A percentile compares a stretch with the other conserved stretches of the same genome.
These are phyloP conservation scores for Arabidopsis lyrata DNA, from an alignment of 441 rosid genomes.

Conservation along the genomic window DNA sequence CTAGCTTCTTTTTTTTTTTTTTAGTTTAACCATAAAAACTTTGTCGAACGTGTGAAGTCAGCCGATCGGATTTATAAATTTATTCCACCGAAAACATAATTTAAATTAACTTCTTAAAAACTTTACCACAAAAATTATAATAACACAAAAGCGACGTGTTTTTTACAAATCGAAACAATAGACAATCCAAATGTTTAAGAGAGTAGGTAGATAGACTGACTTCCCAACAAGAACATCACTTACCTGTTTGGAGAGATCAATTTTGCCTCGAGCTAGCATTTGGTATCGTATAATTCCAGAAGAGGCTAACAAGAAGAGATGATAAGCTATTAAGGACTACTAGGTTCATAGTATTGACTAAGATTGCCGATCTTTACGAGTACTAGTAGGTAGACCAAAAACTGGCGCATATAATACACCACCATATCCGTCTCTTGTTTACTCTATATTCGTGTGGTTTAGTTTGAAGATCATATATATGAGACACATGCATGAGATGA, in stretches of 20 bases:
- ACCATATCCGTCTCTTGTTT: neutral
- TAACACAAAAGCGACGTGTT: neutral
- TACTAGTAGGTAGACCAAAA: no score
- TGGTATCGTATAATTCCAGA: neutral
- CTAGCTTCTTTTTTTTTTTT: neutral
- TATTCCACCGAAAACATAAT: neutral
- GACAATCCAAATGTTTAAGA: neutral
- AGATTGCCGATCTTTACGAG: neutral
- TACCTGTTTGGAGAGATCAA: neutral
- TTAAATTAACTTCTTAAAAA: no score
- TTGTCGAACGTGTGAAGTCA: neutral
- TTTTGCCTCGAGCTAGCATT: neutral
- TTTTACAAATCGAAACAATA: neutral
- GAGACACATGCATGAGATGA: neutral
- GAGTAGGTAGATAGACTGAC: neutral
- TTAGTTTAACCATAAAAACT: constrained; percentile 7
- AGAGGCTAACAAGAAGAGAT: neutral
- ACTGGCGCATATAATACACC: neutral
- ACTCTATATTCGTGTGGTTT: neutral
- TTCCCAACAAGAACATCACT: constrained; percentile 2
- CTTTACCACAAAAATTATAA: no score
- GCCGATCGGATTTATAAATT: neutral
- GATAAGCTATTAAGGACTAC: no score
- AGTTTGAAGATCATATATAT: neutral
- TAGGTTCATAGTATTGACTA: no score